Percentiles rank a stretch among this genome's conserved stretches.
Evolutionary conservation across 2,329 filamentous ascomycete genomes (phyloP).

Genomic region (Tolypocladium nubicola): DNA sequence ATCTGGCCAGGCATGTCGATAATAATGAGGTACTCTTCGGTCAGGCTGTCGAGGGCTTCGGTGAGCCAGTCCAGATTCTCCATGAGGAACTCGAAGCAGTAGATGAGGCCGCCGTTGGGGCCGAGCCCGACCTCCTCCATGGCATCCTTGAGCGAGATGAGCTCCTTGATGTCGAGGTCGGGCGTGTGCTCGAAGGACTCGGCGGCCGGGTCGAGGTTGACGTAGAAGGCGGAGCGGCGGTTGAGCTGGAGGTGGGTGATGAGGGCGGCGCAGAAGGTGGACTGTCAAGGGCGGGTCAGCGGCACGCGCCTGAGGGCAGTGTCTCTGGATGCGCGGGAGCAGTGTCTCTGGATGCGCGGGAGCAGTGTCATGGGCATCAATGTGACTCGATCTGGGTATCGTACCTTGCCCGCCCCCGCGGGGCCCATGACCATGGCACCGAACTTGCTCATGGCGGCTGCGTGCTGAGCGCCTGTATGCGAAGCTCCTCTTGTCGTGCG

Average conservation of each 20-base stretch:
- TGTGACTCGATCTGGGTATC: conserved; percentile 1
- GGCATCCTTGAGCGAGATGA: conserved; percentile 87
- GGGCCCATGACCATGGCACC: conserved; percentile 94
- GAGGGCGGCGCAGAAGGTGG: conserved; percentile 87
- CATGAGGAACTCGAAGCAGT: conserved; percentile 93
- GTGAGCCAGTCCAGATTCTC: conserved; percentile 90
- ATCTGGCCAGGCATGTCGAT: conserved; percentile 99
- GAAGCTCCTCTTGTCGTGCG: background rate
- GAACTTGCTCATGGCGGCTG: conserved; percentile 72
- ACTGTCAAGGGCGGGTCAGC: conserved; percentile 32
- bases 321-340: background rate
- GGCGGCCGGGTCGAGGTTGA: conserved; percentile 95
- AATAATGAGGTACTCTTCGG: conserved; percentile 93
- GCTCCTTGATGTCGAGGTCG: conserved; percentile 89
- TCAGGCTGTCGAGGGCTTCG: conserved; percentile 72
- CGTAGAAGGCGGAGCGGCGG: conserved; percentile 90
- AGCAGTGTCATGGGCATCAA: background rate
- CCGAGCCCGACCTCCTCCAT: conserved; percentile 92
- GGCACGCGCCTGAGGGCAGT: background rate
- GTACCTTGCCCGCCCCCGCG: conserved; percentile 83
- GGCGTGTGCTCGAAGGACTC: conserved; percentile 86
- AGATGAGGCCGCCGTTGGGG: conserved; percentile 86
- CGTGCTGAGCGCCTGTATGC: background rate
- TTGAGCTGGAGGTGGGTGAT: conserved; percentile 88
- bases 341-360: background rate